Percentiles rank a stretch among this genome's conserved stretches.
Evolutionary conservation across 208 protist genomes (phyloP).

Genomic region (Leishmania lainsoni): DNA sequence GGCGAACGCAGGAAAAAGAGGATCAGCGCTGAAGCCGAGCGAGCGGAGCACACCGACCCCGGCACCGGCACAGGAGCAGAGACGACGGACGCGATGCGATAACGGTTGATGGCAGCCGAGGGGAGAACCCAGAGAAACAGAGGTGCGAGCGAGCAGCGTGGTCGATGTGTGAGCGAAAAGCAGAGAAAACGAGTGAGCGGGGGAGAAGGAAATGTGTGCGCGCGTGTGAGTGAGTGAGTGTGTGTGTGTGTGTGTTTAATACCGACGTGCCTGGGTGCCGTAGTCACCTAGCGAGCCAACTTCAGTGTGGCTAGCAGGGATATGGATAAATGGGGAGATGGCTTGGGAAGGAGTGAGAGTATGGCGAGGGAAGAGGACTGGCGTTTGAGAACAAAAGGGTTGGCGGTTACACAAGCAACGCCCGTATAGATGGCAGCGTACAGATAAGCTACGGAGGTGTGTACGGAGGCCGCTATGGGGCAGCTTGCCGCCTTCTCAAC

Average conservation of each 20-base stretch:
- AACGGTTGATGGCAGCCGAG: background rate
- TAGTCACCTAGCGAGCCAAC: background rate
- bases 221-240: background rate
- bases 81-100: background rate
- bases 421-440: background rate
- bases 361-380: background rate
- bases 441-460: background rate
- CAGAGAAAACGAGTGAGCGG: constrained; percentile 6
- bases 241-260: background rate
- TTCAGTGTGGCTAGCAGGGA: background rate
- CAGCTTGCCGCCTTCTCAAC: background rate
- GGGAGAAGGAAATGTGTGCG: background rate
- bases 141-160: background rate
- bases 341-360: background rate
- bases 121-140: background rate
- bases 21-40: background rate
- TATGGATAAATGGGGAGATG: background rate
- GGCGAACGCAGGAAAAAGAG: constrained; percentile 14
- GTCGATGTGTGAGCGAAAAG: background rate
- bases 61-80: background rate
- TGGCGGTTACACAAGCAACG: background rate
- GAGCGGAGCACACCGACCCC: background rate
- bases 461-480: background rate
- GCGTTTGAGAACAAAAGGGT: background rate
- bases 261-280: background rate